Base-by-base conservation (phyloP, 305 asterid species). In the Rubia peregrina region DNA sequence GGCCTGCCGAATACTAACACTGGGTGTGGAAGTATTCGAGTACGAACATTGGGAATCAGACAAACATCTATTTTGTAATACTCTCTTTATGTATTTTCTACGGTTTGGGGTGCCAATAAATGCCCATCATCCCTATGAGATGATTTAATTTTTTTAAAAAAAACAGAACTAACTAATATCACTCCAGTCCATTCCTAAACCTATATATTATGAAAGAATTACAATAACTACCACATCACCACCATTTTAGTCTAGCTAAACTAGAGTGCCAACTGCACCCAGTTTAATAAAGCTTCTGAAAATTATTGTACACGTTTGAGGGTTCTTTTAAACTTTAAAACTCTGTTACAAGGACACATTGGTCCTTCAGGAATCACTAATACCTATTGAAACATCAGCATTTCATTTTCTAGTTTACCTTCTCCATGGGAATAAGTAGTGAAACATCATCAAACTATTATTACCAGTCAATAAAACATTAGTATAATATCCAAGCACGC, bases 341-440 rank as follows among this genome's bases (percentile, higher is more conserved):
- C 62, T 57, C 36, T 48, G 12, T 26, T 10, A 19, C 69, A 9
- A 2, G 44, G 8, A 26, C 57, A 11, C 33, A 33, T 22, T 44
- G 38, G 3, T 4, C 71, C 30, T 49, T 5, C 4, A 0, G 24
- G 46, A 33, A 36, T 62, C 42, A 40, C 42, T 14, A 60, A 30
- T 61, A 30, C 42, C 42, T 11, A 11, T 60, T 60, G n/a, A 24
- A 60, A 33, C 63, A 0, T 11, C 63, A 33, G 24, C 22, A 24
- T 22, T 46, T 16, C 60, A 46, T 46, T 48, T 67, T 46, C 10
- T 42, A 65, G 38, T 65, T 65, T 36, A 62, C 48, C 67, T 66
- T 66, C 17, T 44, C 60, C 14, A 0, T 16, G 19, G 30, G 22
- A 38, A 67, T 46, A 46, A 19, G 36, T 26, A 24, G 44, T 44